A percentile compares a stretch with the other conserved stretches of the same genome.
Evolutionary conservation across 148 eudicot species (phyloP).

Genomic region (Chenopodium berlandieri): DNA sequence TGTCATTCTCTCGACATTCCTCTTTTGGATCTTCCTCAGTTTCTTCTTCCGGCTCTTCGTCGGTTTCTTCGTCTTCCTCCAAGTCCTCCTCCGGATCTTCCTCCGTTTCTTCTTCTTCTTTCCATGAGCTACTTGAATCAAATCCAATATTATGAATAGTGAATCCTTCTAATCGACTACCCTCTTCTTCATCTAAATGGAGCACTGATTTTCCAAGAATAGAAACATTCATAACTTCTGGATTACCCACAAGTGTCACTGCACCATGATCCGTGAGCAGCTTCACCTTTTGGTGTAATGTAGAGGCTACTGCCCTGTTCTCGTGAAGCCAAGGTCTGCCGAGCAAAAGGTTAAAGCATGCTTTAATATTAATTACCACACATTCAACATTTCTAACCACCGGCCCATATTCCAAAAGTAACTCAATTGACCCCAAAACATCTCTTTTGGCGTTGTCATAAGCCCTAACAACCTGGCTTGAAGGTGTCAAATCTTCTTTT

Average conservation of each 20-base stretch:
- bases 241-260: background rate
- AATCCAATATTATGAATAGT: no score
- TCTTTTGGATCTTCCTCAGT: no score
- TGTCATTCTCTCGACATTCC: no score
- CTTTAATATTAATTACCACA: no score
- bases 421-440: background rate
- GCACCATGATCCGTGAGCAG: background rate
- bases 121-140: no score
- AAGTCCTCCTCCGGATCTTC: no score
- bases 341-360: no score
- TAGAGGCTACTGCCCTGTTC: background rate
- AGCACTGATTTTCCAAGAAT: background rate
- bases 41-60: no score
- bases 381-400: no score
- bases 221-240: background rate
- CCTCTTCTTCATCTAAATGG: background rate
- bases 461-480: background rate
- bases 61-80: background rate
- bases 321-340: no score
- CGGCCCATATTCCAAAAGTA: background rate
- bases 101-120: no score
- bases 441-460: background rate
- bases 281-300: constrained; percentile 4
- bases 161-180: no score
- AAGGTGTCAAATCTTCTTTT: background rate